phyloP scores from a whole-genome alignment of 257 asterid species.

The Solanum medicagineum region DNA sequence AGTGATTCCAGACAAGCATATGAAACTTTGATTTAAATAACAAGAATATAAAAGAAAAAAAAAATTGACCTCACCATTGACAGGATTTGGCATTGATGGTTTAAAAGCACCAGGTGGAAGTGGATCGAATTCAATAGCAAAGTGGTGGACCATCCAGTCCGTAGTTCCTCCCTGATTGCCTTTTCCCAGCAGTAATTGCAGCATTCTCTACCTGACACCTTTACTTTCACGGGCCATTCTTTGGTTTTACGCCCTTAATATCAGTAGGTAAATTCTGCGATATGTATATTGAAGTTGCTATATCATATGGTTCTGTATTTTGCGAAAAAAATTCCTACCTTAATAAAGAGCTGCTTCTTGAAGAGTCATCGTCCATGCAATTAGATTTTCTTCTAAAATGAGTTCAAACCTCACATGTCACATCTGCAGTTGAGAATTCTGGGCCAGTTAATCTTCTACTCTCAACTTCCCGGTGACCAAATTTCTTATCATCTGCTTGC shows the following conservation, averaged over 20 bases:
- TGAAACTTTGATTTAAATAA: background rate
- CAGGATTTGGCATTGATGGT: constrained; percentile 24
- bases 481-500: constrained; percentile 40
- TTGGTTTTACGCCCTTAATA: constrained; percentile 29
- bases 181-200: constrained; percentile 79
- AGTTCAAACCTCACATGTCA: constrained; percentile 34
- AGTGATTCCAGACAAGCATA: background rate
- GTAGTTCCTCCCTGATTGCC: constrained; percentile 73
- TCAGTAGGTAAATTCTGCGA: constrained; percentile 29
- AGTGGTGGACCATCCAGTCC: constrained; percentile 83
- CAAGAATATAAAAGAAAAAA: background rate
- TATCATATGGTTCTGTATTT: constrained; percentile 26
- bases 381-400: constrained; percentile 25
- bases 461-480: constrained; percentile 69
- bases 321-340: constrained; percentile 26
- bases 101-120: constrained; percentile 83
- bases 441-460: constrained; percentile 43
- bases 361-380: constrained; percentile 40
- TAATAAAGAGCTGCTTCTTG: constrained; percentile 65
- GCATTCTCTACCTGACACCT: constrained; percentile 58
- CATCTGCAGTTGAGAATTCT: constrained; percentile 43
- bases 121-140: constrained; percentile 68
- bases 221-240: constrained; percentile 82
- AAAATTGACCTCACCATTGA: constrained; percentile 27
- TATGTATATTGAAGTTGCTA: constrained; percentile 32